Conservation (phyloP, 139 green algal species). For the Coccomyxa sp. region DNA sequence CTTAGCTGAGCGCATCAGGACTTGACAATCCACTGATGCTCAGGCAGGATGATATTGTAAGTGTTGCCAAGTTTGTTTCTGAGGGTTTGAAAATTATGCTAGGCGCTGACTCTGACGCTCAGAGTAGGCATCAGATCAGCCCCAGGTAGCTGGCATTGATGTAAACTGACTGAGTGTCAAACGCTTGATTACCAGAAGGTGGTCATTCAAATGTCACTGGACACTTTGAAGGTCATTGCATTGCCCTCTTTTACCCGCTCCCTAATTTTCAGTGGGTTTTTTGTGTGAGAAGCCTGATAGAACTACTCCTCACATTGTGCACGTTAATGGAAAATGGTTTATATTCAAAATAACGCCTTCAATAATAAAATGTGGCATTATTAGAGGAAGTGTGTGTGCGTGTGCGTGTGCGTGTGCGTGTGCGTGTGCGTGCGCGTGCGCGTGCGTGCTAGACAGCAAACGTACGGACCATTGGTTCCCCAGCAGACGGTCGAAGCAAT, state of each 20-base stretch:
- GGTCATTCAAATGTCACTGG: background rate
- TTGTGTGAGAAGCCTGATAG: background rate
- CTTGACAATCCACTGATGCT: too few species aligned
- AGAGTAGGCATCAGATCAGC: too few species aligned
- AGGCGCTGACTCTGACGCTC: too few species aligned
- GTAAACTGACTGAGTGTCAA: too few species aligned
- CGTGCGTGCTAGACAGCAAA: too few species aligned
- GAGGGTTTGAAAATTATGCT: too few species aligned
- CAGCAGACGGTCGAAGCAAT: too few species aligned
- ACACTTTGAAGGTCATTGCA: background rate
- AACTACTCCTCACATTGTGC: background rate
- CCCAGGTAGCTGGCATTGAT: too few species aligned
- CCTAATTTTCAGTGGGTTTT: background rate
- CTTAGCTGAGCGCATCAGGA: background rate
- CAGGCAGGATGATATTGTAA: too few species aligned
- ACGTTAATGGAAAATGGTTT: background rate
- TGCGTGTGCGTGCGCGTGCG: too few species aligned
- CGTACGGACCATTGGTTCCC: too few species aligned
- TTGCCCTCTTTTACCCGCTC: background rate
- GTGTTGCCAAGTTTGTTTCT: too few species aligned
- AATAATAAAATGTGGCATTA: background rate
- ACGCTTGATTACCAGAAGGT: background rate
- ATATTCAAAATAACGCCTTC: background rate
- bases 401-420: background rate
- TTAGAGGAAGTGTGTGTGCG: background rate